Evolutionary conservation across 2,329 filamentous ascomycete species (phyloP), one percentile per base, ranked within the genome.

Genomic region (Aureobasidium musti): DNA sequence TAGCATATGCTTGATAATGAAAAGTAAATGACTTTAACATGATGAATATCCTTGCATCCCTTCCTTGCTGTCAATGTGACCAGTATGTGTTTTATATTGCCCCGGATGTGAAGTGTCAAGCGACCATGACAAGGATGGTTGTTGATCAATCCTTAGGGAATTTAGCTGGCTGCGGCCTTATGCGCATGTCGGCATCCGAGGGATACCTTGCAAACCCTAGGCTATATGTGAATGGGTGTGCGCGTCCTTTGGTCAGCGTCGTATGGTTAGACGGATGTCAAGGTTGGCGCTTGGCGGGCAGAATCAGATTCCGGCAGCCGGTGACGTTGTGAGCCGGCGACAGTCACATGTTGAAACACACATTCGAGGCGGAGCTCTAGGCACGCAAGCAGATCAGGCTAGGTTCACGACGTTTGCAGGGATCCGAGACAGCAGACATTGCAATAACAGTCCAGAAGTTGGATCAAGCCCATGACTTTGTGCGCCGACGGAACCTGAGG

Each of bases 21-120:
- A 63, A 63, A 63, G 59, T 63, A 63, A 63, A 63, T 63, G 59
- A 63, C 59, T 63, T 63, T 45, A 52, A 52, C 28, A 61, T 61
- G 57, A 61, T 49, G 43, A 47, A 19, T 11, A 19, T 52, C 8
- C 26, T 61, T 13, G 11, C 33, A 61, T 13, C 41, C n/a, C 35
- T 0, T 17, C 14, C 39, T 14, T 1, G 5, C 14, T 21, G 28
- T 1, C 6, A 59, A 57, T 17, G 56, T 45, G 53, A 39, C 5
- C 8, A 11, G 19, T 21, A n/a, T 33, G 19, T 52, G 17, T 33
- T 11, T 14, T 1, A 11, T 21, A 13, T 21, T 6, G 33, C 30
- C n/a, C 11, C n/a, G 33, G 21, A 56, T 56, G 35, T 19, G 11
- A n/a, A 28, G n/a, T 39, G 35, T 21, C 8, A 33, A 10, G 26